Evolutionary conservation across 805 yeast genomes (phyloP), one percentile per base, ranked within the genome.

Genomic region (Starmerella asiatica): DNA sequence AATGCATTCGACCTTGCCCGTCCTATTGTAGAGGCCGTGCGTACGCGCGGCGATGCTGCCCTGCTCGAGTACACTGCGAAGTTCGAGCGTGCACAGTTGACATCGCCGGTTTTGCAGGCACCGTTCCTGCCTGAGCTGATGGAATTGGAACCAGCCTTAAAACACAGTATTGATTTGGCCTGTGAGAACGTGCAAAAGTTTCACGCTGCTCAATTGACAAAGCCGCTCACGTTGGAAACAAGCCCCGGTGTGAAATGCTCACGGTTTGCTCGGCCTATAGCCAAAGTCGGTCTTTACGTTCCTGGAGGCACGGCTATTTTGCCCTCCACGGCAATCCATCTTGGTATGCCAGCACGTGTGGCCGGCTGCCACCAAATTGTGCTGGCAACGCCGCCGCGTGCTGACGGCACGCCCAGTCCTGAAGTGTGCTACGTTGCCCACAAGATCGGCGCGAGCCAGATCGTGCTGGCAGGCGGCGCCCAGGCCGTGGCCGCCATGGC

Each of bases 401-500:
- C 75, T 39, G 93, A 91, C 48, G 99, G 99, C 33, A 80, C 74
- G 40, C 70, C 91, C 48, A 83, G 95, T 5, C 97, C 98, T 3
- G 99, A 91, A 60, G 95, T 91, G 39, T 95, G 85, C 15, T 91
- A 91, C 53, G 96, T 91, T 40, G 98, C 99, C 17, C 83, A 84
- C 62, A 85, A 85, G 61, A 77, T 91, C 48, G 96, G 96, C 42
- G 97, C 96, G 31, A 69, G 75, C 44, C 72, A 78, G 52, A 85
- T 91, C 55, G 84, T 91, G 8, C 68, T 91, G 52, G 98, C 98
- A 1, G 99, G 99, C 54, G 99, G 99, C 56, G 98, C 98, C 3
- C 99, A 91, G 67, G 99, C 98, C 5, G 83, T 91, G 38, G 94
- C 96, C 34, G 93, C 99, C 4, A 75, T 91, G 94, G 98, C 98